Evolutionary conservation across 2,329 filamentous ascomycete species (phyloP), one percentile per base, ranked within the genome.

Genomic region (Microascus cirrosus): DNA sequence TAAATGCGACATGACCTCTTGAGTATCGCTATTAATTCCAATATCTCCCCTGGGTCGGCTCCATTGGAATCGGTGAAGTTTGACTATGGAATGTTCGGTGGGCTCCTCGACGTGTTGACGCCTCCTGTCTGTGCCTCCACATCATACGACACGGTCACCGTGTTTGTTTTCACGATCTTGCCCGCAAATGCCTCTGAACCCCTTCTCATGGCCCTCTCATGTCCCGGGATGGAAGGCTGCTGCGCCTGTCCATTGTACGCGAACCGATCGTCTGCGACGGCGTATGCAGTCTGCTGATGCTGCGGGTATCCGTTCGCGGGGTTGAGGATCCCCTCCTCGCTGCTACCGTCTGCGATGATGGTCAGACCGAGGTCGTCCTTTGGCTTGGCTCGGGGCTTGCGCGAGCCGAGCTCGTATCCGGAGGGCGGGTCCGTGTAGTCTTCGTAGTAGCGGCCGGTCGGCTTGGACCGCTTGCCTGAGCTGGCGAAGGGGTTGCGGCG

Each of bases 401-500:
- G 60, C 34, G 57, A 59, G 3, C 61, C 59, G 12, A 61, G 57
- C 15, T 62, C 59, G 42, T 53, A 24, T 13, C 52, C 52, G 13
- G 57, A 32, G 22, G 54, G 54, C 25, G 36, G 42, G 10, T 36
- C 25, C 20, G 48, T 58, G 52, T 54, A 58, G 25, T 58, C 57
- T 24, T 59, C 57, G 45, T 55, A 59, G 22, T 36, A 55, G 25
- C 57, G 57, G 28, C 32, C 25, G 12, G 39, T 55, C 35, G 35
- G 51, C 34, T 58, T 57, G 22, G 35, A 28, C 22, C 34, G 22
- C 18, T 39, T 48, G 28, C 48, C 48, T 22, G 20, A 35, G 20
- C 28, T 39, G n/a, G 48, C 20, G 6, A 66, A 63, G 34, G 60
- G 57, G 20, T 60, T 61, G 12, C 60, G 60, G 15, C 64, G 62